Evolutionary conservation across 2,329 filamentous ascomycete genomes (phyloP).

Genomic region (Cercospora beticola): DNA sequence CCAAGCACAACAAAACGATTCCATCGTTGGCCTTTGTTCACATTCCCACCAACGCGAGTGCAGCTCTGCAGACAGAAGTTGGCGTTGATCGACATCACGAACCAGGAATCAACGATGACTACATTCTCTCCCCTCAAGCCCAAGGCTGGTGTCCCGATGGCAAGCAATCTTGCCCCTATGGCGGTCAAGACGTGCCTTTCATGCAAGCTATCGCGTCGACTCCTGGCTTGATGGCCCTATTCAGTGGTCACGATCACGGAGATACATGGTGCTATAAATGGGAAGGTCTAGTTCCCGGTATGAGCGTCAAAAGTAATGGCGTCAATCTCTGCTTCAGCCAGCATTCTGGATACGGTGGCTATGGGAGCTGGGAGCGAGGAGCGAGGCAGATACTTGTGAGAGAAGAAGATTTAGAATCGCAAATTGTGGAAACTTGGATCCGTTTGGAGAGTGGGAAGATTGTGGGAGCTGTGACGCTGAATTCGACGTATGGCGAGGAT

Average conservation of each 20-base stretch:
- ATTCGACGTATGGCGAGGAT: constrained; percentile 35
- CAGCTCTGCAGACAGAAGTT: constrained; percentile 41
- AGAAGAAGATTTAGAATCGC: constrained; percentile 24
- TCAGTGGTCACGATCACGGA: constrained; percentile 65
- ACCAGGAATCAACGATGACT: constrained; percentile 50
- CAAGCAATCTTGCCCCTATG: constrained; percentile 40
- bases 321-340: constrained; percentile 38
- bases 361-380: constrained; percentile 37
- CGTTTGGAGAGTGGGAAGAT: constrained; percentile 35
- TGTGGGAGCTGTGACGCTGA: constrained; percentile 33
- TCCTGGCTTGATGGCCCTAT: constrained; percentile 57
- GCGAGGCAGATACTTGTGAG: constrained; percentile 33
- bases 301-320: constrained; percentile 34
- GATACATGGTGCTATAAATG: constrained; percentile 39
- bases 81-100: constrained; percentile 46
- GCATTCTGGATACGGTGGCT: constrained; percentile 37
- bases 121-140: constrained; percentile 43
- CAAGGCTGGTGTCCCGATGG: constrained; percentile 41
- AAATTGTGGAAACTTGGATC: constrained; percentile 35
- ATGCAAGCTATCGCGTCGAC: constrained; percentile 61
- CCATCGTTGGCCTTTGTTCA: constrained; percentile 58
- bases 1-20: constrained; percentile 32
- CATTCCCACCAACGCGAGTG: constrained; percentile 50
- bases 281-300: constrained; percentile 30
- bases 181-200: constrained; percentile 58